Percentiles rank a stretch among this genome's conserved stretches.
phyloP scores from a whole-genome alignment of 1,284 basidiomycete species.

The Marasmius oreades region DNA sequence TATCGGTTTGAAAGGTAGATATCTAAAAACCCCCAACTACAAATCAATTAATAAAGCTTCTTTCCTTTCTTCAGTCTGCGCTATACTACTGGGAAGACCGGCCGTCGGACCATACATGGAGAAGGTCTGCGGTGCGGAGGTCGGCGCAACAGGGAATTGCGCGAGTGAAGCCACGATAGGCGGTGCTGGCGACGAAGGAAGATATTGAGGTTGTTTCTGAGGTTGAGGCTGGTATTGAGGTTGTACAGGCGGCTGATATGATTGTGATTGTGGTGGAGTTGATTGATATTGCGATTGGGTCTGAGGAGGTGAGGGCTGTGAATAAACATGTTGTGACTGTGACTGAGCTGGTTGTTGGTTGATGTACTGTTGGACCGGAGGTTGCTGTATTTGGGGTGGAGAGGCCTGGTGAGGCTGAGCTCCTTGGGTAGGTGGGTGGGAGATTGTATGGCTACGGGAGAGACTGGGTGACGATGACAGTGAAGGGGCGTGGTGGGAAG shows the following conservation, averaged over 20 bases:
- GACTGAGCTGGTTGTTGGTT: constrained; percentile 17
- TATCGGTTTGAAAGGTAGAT: too few species aligned
- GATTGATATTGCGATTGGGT: constrained; percentile 19
- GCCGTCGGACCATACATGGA: constrained; percentile 41
- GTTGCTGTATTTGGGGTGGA: constrained; percentile 18
- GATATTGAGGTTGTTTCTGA: constrained; percentile 18
- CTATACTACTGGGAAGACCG: constrained; percentile 38
- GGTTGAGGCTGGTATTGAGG: constrained; percentile 26
- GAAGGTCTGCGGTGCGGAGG: constrained; percentile 54
- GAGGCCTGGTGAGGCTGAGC: constrained; percentile 26
- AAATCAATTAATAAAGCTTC: constrained; percentile 84
- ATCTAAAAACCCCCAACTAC: constrained; percentile 21
- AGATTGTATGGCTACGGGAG: constrained; percentile 41
- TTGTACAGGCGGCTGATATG: constrained; percentile 24
- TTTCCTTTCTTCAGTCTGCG: constrained; percentile 68
- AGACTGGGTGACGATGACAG: constrained; percentile 24
- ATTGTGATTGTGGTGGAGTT: constrained; percentile 10
- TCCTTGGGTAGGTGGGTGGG: constrained; percentile 27
- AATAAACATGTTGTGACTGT: constrained; percentile 27
- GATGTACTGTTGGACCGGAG: constrained; percentile 26
- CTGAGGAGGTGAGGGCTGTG: constrained; percentile 24
- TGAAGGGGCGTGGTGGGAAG: constrained; percentile 11
- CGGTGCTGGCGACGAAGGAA: background rate
- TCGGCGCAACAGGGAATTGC: constrained; percentile 71
- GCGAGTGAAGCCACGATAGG: constrained; percentile 32